Evolutionary conservation across 495 filamentous ascomycete genomes (phyloP).

Genomic region (Bacidia gigantensis): DNA sequence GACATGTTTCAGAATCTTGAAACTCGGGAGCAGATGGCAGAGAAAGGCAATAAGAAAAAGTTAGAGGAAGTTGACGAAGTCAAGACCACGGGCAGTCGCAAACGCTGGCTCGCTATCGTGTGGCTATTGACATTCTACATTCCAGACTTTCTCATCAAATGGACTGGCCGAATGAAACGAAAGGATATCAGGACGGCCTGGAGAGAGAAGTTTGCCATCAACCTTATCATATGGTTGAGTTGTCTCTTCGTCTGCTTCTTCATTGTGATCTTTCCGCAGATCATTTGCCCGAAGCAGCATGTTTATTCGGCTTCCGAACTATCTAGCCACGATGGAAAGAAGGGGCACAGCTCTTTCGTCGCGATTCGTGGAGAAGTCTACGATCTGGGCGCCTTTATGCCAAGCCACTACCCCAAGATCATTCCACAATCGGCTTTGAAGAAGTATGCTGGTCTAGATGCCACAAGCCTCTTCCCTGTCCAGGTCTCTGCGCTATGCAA

Average conservation of each 20-base stretch:
- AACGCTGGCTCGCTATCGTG: slow-evolving; percentile 84
- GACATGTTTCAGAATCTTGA: slow-evolving; percentile 99
- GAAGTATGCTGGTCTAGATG: slow-evolving; percentile 75
- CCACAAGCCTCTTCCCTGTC: slow-evolving; percentile 78
- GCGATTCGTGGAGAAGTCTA: slow-evolving; percentile 84
- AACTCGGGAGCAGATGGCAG: slow-evolving; percentile 82
- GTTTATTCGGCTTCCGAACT: slow-evolving; percentile 76
- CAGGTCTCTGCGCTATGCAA: slow-evolving; percentile 88
- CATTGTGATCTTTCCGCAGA: slow-evolving; percentile 67
- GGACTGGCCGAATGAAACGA: slow-evolving; percentile 72
- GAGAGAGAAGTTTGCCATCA: slow-evolving; percentile 97
- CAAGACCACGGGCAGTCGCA: slow-evolving; percentile 63
- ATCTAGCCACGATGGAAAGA: slow-evolving; percentile 56
- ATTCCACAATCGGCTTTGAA: slow-evolving; percentile 51
- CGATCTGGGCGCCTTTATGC: slow-evolving; percentile 60
- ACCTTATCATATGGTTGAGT: slow-evolving; percentile 87
- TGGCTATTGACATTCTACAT: slow-evolving; percentile 75
- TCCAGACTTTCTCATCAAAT: slow-evolving; percentile 70
- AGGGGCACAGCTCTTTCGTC: slow-evolving; percentile 47
- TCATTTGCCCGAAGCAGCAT: slow-evolving; percentile 85
- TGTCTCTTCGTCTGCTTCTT: slow-evolving; percentile 76
- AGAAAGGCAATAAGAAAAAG: slow-evolving; percentile 83
- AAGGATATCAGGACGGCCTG: slow-evolving; percentile 90
- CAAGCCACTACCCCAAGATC: slow-evolving; percentile 66
- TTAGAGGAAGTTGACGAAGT: slow-evolving; percentile 82